Conservation (phyloP, 805 yeast species). For the Jamesozyma rosinii region DNA sequence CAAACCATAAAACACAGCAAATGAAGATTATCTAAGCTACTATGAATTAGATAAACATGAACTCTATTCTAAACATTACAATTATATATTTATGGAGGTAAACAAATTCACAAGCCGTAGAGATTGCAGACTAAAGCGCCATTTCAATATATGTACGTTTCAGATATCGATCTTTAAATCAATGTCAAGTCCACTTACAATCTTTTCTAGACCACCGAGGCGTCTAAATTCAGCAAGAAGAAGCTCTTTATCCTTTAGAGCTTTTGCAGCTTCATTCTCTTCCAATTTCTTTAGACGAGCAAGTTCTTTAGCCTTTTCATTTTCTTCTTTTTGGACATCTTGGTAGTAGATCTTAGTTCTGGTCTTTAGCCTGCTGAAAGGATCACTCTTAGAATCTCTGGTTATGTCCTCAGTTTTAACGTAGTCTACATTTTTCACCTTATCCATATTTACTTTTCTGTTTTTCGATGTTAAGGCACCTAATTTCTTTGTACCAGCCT, state of each 20-base stretch:
- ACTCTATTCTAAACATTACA: background rate
- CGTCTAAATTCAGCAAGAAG: conserved; percentile 47
- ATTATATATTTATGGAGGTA: too few species aligned
- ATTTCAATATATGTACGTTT: background rate
- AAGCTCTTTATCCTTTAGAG: conserved; percentile 36
- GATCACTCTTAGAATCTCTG: conserved; percentile 48
- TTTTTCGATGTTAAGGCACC: conserved; percentile 77
- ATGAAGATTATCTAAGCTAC: too few species aligned
- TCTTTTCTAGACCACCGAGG: conserved; percentile 48
- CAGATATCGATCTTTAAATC: conserved; percentile 32
- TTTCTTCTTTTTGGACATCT: conserved; percentile 44
- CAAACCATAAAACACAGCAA: too few species aligned
- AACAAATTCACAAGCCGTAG: background rate
- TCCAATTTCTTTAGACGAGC: conserved; percentile 39
- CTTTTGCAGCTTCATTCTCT: conserved; percentile 35
- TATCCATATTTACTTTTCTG: conserved; percentile 67
- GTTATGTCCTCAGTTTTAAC: conserved; percentile 38
- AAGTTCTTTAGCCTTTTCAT: conserved; percentile 48
- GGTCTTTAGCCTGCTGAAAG: conserved; percentile 84
- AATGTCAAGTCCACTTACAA: conserved; percentile 37
- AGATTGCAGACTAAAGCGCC: background rate
- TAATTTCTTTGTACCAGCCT: conserved; percentile 40
- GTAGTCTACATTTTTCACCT: conserved; percentile 71
- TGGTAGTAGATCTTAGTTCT: conserved; percentile 74
- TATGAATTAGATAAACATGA: too few species aligned